Base-by-base conservation (phyloP, 495 filamentous ascomycete genomes). In the Trichoderma orchidacearum region DNA sequence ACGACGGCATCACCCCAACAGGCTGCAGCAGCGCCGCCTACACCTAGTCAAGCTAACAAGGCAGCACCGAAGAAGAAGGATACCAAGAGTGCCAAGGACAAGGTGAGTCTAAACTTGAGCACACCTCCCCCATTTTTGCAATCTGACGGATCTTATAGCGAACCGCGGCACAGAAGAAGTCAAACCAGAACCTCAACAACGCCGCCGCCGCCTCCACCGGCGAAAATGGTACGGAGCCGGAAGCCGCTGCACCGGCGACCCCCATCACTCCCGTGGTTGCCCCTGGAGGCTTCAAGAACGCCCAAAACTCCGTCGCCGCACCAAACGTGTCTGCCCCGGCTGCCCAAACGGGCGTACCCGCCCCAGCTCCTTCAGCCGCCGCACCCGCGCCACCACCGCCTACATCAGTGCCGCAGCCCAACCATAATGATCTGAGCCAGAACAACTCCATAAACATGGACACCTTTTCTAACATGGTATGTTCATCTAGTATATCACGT, bases 31-130 rank as follows among this genome's bases (percentile, higher is more conserved):
- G 87, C 89, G 18, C 92, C 93, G 2, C 92, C 92, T 6, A 98
- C 93, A 3, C 93, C 93, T 11, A 80, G 83, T 60, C 86, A 87
- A 67, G 63, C 72, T 0, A 85, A 80, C 63, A 96, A 98, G 70
- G 60, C 88, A 0, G 83, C 81, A 38, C 86, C 89, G 0, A 95
- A 92, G 74, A 92, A 92, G 79, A 92, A 92, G 74, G 85, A 86
- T 27, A 68, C 75, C 3, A 87, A 86, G 68, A 79, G 82, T 55
- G 70, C 72, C 2, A 81, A 78, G 65, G 71, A 78, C 65, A 95
- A 96, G 87, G 92, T 93, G 82, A 64, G 80, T 71, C 62, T 54
- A 64, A 34, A 56, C 32, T 35, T 3, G 3, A 6, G 12, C 11
- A n/a, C 12, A 12, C 3, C 18, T 5, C 18, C 54, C 23, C 57